phyloP scores from a whole-genome alignment of 208 protist species.

The Tetramitus jugosus region DNA sequence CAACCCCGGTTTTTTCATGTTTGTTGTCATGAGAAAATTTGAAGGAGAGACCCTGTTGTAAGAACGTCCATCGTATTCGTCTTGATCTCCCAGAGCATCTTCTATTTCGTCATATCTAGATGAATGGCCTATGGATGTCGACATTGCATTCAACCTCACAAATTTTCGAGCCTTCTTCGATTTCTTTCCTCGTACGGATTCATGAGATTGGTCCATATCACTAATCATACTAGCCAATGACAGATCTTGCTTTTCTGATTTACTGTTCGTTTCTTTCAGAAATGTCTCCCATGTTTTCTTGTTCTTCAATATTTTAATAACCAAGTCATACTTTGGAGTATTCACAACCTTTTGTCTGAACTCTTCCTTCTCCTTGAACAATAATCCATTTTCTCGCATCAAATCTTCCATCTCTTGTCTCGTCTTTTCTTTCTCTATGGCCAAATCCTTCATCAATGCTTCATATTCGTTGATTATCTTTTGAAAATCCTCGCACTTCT shows the following conservation, averaged over 20 bases:
- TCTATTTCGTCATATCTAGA: not conserved
- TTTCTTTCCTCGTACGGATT: not conserved
- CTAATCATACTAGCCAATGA: too few species aligned
- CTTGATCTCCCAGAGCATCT: not conserved
- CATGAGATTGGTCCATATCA: not conserved
- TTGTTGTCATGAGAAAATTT: not conserved
- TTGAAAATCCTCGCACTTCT: not conserved
- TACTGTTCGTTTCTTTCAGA: too few species aligned
- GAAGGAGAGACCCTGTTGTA: not conserved
- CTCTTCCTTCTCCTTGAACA: not conserved
- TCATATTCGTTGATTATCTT: not conserved
- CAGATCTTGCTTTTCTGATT: not conserved
- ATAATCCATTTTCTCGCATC: not conserved
- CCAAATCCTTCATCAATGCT: not conserved
- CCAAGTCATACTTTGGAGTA: not conserved
- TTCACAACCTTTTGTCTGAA: not conserved
- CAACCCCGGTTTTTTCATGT: too few species aligned
- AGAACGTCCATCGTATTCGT: not conserved
- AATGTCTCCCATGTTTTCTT: conserved; percentile 6
- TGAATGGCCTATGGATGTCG: not conserved
- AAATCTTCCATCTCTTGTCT: not conserved
- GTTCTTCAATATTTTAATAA: not conserved
- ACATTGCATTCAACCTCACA: not conserved
- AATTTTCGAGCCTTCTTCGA: not conserved
- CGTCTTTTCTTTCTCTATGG: not conserved